Evolutionary conservation across 2,329 filamentous ascomycete species (phyloP), one percentile per base, ranked within the genome.

Genomic region (Hypoxylon rubiginosum): DNA sequence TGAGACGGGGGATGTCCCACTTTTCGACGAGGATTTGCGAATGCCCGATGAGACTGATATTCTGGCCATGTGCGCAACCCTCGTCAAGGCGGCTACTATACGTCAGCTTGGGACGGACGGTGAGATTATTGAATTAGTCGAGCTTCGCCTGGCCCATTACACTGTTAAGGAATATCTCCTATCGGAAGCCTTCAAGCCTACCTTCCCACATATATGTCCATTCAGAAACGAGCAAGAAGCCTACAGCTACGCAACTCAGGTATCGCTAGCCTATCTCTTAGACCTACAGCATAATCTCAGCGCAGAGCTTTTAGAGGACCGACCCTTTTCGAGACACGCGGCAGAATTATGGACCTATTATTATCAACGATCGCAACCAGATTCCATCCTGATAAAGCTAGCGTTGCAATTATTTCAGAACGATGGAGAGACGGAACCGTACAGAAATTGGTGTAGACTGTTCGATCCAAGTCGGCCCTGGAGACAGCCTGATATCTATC

Each of bases 131-230:
- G 43, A 46, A 46, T 4, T 26, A 3, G 15, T n/a, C 21, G 19
- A 46, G 43, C 43, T 46, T 46, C 43, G 43, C 9, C 43, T 46
- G 2, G 43, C 43, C 11, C 43, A 46, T 15, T 26, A 26, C 21
- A 24, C 43, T 9, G 43, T 46, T 5, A 46, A 46, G 10, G 43
- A 46, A 26, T 46, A 46, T 46, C 43, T 46, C 9, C 43, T 46
- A 11, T 46, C 43, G 17, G 43, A 46, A 17, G 10, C 15, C 8
- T 46, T 46, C 43, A 26, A 46, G 43, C 11, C 21, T n/a, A 26
- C 3, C 17, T 26, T 46, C 17, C 11, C 19, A 46, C 21, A 46
- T 26, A 46, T 13, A 15, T 46, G 43, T 17, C 43, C 43, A 13
- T 46, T 46, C 13, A 26, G 13, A 10, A n/a, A 46, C 17, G 43